Base-by-base conservation (phyloP, 2,329 filamentous ascomycete species). In the Calycina marina region DNA sequence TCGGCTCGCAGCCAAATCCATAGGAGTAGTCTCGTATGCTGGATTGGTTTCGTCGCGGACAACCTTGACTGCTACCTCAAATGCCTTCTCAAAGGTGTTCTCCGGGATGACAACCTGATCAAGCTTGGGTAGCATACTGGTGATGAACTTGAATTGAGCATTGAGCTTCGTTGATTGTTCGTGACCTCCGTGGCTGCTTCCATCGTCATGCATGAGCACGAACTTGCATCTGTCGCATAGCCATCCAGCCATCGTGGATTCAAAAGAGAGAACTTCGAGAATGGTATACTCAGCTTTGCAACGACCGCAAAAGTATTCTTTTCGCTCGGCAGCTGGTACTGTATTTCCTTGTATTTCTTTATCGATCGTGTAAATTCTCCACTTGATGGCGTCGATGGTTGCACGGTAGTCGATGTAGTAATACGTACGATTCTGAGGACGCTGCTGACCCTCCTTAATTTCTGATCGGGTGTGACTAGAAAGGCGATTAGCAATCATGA, bases 341-440 rank as follows among this genome's bases (percentile, higher is more conserved):
- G 82, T 81, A 36, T 83, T 77, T 11, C 77, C 76, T 57, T 94
- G 86, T 37, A 96, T 84, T 34, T 79, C 75, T 53, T 88, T 86
- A 44, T 86, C 85, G 45, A 96, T 73, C 35, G 77, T 78, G 52
- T 88, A 86, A 31, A 93, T 75, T 40, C 83, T 78, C 69, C 81
- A 98, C 56, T 98, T 98, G 59, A 93, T 92, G 30, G 83, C 84
- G 58, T 98, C 90, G 50, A 98, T 84, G 20, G 88, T 84, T 36
- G 83, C 80, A 38, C 90, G 83, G 50, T 92, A 92, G 54, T 94
- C 86, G 53, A 98, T 88, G 58, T 83, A 98, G 61, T 93, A 98
- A 66, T 93, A 98, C 40, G 88, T 93, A 48, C 83, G 73, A 52
- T 79, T 85, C 44, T 80, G 77, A 4, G 83, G 79, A 32, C 85